Evolutionary conservation across 768 basidiomycete species (phyloP), one percentile per base, ranked within the genome.

Genomic region (Mycena rosella): DNA sequence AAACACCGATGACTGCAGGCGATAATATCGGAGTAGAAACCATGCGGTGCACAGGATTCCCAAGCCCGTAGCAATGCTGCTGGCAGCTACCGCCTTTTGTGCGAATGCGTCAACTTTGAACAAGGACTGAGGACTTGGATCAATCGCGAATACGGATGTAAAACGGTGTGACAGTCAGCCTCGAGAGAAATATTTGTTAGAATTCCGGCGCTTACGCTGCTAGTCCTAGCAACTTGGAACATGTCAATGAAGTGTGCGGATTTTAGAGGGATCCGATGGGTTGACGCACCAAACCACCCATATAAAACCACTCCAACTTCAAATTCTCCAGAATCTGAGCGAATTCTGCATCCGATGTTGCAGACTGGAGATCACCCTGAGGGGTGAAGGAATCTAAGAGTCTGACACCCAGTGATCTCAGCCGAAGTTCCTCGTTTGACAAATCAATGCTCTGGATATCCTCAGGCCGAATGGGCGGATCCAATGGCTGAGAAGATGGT

Each of bases 251-350:
- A 3, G 14, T 32, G n/a, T 51, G 17, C 18, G n/a, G n/a, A n/a
- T 30, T 2, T 36, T 8, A 2, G 5, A n/a, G 3, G 32, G 9
- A 13, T n/a, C n/a, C n/a, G 24, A 45, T 9, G 2, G 18, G n/a
- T 26, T 24, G 2, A 57, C 63, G 8, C 48, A 65, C 63, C 55
- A 48, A 26, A 30, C 38, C 20, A 18, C 55, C 36, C 11, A 44
- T 34, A 58, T 40, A 38, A 2, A 24, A 26, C 63, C 63, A 65
- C 40, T 65, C 48, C 27, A 13, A 24, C 10, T 52, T 65, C 55
- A 65, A 29, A 4, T 30, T 17, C 36, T 58, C 55, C 34, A 51
- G 45, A 42, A 58, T 51, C 27, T 36, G 32, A 1, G 45, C 62
- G 5, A 45, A 38, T 3, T 63, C 53, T 2, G 53, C 8, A 22